Evolutionary conservation across 257 asterid species (phyloP).

Genomic region (Striga asiatica): DNA sequence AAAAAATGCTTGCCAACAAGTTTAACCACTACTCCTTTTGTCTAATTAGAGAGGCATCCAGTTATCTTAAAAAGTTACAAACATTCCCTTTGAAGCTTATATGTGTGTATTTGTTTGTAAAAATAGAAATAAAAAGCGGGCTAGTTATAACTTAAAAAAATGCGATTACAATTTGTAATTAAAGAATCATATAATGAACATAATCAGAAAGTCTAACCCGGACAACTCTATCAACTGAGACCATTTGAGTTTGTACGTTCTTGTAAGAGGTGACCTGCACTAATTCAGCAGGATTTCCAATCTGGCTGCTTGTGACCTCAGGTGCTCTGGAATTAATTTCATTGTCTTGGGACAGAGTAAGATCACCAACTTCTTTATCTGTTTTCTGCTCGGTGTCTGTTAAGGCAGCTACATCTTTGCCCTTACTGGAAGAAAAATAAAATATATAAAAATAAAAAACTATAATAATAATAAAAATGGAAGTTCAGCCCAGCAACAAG

Average conservation of each 20-base stretch:
- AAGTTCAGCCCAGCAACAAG: constrained; percentile 1
- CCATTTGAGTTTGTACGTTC: constrained; percentile 22
- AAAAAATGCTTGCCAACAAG: too few species aligned
- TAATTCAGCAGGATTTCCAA: constrained; percentile 19
- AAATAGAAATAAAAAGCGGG: too few species aligned
- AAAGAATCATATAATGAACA: background rate
- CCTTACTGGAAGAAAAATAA: constrained; percentile 29
- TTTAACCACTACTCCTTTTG: too few species aligned
- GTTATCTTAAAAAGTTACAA: too few species aligned
- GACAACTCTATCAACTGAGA: constrained; percentile 26
- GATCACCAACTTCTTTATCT: constrained; percentile 21
- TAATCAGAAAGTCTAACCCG: constrained; percentile 27
- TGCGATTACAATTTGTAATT: too few species aligned
- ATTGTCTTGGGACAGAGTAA: constrained; percentile 20
- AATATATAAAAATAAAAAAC: background rate
- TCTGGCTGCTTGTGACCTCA: constrained; percentile 20
- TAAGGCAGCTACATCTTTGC: constrained; percentile 29
- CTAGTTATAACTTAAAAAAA: too few species aligned
- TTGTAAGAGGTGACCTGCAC: constrained; percentile 27
- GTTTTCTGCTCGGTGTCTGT: constrained; percentile 29
- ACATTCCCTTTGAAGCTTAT: too few species aligned
- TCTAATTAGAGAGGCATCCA: too few species aligned
- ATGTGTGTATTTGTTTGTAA: too few species aligned
- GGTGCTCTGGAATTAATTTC: constrained; percentile 39
- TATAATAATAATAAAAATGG: too few species aligned